phyloP scores from a whole-genome alignment of 768 basidiomycete species.

The Piloderma croceum region DNA sequence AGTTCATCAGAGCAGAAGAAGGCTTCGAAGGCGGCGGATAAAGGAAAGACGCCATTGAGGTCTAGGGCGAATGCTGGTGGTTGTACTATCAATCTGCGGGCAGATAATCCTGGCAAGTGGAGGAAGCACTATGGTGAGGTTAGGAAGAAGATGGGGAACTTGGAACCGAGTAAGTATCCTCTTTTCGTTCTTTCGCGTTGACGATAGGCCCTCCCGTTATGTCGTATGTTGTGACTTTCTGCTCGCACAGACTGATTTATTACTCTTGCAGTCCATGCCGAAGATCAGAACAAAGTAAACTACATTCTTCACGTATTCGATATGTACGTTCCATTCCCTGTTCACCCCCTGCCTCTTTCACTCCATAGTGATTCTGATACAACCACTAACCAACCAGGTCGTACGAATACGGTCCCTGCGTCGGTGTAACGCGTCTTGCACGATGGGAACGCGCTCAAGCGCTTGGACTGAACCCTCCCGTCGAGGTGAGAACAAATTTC shows the following conservation, averaged over 20 bases:
- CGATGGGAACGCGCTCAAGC: conserved; percentile 82
- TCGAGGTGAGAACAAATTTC: conserved; percentile 47
- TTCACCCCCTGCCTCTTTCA: not conserved
- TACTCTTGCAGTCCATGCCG: conserved; percentile 51
- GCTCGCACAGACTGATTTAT: conserved; percentile 5
- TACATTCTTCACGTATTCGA: conserved; percentile 79
- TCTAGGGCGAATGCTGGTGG: too few relatives aligned
- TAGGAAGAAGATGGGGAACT: conserved; percentile 47
- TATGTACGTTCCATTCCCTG: conserved; percentile 39
- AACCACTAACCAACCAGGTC: too few relatives aligned
- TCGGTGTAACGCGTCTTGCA: conserved; percentile 74
- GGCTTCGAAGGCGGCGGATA: too few relatives aligned
- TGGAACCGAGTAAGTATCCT: conserved; percentile 55
- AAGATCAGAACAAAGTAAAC: conserved; percentile 56
- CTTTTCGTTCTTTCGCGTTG: not conserved
- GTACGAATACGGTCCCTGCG: conserved; percentile 76
- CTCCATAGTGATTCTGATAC: conserved; percentile 4
- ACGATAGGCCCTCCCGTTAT: too few relatives aligned
- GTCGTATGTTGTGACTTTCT: too few relatives aligned
- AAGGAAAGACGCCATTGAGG: too few relatives aligned
- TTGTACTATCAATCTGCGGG: too few relatives aligned
- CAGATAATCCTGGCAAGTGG: conserved; percentile 35
- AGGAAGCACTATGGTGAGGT: conserved; percentile 43
- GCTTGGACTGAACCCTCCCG: conserved; percentile 75
- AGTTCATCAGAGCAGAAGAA: too few relatives aligned